A percentile compares a stretch with the other conserved stretches of the same genome.
Evolutionary conservation across 257 asterid species (phyloP).

Genomic region (Solanum ossicruentum): DNA sequence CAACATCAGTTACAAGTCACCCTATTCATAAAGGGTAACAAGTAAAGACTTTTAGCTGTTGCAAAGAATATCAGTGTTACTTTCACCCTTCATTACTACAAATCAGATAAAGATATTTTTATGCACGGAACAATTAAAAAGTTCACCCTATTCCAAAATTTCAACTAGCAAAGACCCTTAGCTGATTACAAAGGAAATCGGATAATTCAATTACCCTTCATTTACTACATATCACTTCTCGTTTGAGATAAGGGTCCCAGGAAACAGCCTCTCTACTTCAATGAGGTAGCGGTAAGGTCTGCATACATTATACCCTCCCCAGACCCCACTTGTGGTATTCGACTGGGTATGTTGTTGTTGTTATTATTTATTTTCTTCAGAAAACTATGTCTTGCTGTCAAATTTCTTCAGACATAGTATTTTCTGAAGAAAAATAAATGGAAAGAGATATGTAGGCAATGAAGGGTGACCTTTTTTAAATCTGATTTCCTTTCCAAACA

Average conservation of each 20-base stretch:
- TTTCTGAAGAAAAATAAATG: neutral
- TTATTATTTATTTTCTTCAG: neutral
- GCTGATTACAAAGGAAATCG: neutral
- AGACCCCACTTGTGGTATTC: too few relatives aligned
- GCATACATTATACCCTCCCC: too few relatives aligned
- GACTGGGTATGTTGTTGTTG: too few relatives aligned
- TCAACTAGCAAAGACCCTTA: neutral
- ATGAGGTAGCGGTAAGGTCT: too few relatives aligned
- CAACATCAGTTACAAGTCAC: neutral
- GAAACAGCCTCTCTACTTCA: too few relatives aligned
- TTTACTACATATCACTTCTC: neutral
- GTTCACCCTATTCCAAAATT: neutral
- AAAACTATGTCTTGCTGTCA: neutral
- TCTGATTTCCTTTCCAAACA: neutral
- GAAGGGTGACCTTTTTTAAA: neutral
- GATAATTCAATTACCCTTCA: neutral
- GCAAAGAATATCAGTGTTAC: neutral
- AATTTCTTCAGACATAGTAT: neutral
- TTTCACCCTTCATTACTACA: neutral
- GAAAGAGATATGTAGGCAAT: neutral
- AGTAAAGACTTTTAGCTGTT: neutral
- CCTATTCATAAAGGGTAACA: neutral
- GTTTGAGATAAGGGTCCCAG: too few relatives aligned
- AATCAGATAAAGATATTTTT: neutral
- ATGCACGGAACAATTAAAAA: neutral